Conservation (phyloP, 1,139 yeast genomes). For the Protomyces arabidopsidicola region DNA sequence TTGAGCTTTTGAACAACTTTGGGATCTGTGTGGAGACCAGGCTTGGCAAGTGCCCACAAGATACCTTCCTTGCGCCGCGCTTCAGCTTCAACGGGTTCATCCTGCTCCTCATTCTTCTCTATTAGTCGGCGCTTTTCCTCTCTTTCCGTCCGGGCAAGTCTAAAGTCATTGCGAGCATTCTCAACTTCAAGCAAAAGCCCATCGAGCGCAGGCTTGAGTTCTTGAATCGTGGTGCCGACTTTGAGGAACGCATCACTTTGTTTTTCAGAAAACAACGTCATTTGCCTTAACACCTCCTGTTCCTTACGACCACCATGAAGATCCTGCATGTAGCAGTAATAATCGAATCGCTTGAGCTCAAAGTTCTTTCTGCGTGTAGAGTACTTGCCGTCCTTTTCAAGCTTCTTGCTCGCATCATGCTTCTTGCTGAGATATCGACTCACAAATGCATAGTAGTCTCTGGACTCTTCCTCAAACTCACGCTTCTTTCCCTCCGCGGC, state of each 20-base stretch:
- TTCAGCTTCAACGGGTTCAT: conserved; percentile 17
- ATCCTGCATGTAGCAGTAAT: conserved; percentile 59
- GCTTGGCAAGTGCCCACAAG: conserved; percentile 52
- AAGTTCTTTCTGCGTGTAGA: conserved; percentile 56
- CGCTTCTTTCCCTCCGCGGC: conserved; percentile 46
- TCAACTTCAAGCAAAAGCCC: conserved; percentile 28
- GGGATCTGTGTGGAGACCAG: conserved; percentile 42
- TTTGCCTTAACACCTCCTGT: conserved; percentile 42
- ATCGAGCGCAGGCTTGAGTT: conserved; percentile 39
- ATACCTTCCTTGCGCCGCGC: conserved; percentile 51
- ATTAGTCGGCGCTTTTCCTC: conserved; percentile 42
- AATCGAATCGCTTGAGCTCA: conserved; percentile 67
- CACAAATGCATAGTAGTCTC: conserved; percentile 71
- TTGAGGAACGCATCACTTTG: conserved; percentile 37
- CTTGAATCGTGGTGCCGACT: conserved; percentile 34
- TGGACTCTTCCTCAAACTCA: conserved; percentile 65
- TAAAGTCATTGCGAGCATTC: conserved; percentile 40
- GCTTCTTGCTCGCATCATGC: conserved; percentile 45
- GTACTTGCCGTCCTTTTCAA: conserved; percentile 56
- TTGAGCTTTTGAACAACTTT: conserved; percentile 58
- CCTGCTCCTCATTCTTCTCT: conserved; percentile 14
- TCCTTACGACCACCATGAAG: conserved; percentile 51
- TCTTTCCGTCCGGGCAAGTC: conserved; percentile 43
- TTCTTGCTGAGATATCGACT: conserved; percentile 64
- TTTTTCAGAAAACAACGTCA: conserved; percentile 42